Percentiles rank a stretch among this genome's conserved stretches.
These are phyloP conservation scores for Aspergillus saccharolyticus DNA, from an alignment of 495 filamentous ascomycete genomes.

Conservation along the genomic window DNA sequence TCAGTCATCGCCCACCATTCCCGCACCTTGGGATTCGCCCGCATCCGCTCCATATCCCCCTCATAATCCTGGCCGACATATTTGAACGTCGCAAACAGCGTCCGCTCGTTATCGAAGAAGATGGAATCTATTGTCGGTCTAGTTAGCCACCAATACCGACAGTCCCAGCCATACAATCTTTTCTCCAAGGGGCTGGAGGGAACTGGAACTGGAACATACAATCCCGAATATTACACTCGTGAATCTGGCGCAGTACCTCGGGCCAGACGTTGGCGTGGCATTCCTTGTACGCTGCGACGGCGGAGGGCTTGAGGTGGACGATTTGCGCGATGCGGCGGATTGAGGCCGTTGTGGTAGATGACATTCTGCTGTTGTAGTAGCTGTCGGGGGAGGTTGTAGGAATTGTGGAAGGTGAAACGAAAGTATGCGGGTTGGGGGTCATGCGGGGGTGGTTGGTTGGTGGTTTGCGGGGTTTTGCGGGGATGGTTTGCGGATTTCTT, in stretches of 20 bases:
- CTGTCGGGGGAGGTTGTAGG: background rate
- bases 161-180: no score
- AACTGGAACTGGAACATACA: conserved; percentile 53
- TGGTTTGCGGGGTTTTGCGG: no score
- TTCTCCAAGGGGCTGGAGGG: no score
- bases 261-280: conserved; percentile 70
- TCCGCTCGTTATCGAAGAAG: conserved; percentile 58
- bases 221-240: conserved; percentile 65
- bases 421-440: no score
- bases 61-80: conserved; percentile 66
- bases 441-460: no score
- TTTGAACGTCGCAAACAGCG: conserved; percentile 69
- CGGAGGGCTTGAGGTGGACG: conserved; percentile 63
- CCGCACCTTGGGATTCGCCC: conserved; percentile 60
- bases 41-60: conserved; percentile 68
- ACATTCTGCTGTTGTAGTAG: conserved; percentile 15
- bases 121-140: conserved; percentile 51
- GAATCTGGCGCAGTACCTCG: conserved; percentile 66
- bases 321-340: conserved; percentile 58
- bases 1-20: conserved; percentile 81
- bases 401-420: no score
- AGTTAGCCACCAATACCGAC: no score
- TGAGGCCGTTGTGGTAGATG: conserved; percentile 14
- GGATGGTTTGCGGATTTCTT: no score
- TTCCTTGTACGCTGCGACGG: conserved; percentile 61